A percentile compares a stretch with the other conserved stretches of the same genome.
Evolutionary conservation across 2,329 filamentous ascomycete genomes (phyloP).

Genomic region (Gnomoniopsis smithogilvyi): DNA sequence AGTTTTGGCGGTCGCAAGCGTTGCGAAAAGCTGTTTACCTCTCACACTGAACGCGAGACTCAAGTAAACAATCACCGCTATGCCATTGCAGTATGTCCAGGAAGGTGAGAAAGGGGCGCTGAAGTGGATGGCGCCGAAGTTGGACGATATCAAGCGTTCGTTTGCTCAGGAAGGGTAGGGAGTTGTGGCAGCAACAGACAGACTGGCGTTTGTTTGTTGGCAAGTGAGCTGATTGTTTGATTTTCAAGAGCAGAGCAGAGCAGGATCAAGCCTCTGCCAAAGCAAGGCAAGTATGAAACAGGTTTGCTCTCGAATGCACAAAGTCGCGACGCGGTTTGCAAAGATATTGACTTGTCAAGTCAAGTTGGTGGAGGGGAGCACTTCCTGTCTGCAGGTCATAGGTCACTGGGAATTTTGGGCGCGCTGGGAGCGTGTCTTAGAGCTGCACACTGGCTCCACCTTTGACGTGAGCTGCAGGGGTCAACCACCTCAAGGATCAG

Average conservation of each 20-base stretch:
- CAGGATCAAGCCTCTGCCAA: not conserved
- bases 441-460: conserved; percentile 2
- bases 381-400: not conserved
- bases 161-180: not conserved
- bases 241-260: not conserved
- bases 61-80: conserved; percentile 8
- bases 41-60: conserved; percentile 13
- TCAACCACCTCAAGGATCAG: not conserved
- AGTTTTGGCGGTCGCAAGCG: conserved; percentile 1
- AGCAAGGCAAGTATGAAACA: not conserved
- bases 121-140: not conserved
- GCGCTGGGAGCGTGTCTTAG: conserved; percentile 12
- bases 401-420: conserved; percentile 8
- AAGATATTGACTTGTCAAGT: not conserved
- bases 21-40: conserved; percentile 3
- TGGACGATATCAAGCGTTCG: conserved; percentile 2
- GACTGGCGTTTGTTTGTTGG: not conserved
- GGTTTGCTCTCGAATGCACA: not conserved
- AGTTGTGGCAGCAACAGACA: not conserved
- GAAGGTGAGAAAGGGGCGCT: not conserved
- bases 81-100: conserved; percentile 15
- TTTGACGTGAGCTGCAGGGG: conserved; percentile 9
- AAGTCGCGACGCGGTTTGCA: not conserved
- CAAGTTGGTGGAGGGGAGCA: not conserved
- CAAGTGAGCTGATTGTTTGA: not conserved